Base-by-base conservation (phyloP, 2,329 filamentous ascomycete species). In the Colletotrichum sp. region DNA sequence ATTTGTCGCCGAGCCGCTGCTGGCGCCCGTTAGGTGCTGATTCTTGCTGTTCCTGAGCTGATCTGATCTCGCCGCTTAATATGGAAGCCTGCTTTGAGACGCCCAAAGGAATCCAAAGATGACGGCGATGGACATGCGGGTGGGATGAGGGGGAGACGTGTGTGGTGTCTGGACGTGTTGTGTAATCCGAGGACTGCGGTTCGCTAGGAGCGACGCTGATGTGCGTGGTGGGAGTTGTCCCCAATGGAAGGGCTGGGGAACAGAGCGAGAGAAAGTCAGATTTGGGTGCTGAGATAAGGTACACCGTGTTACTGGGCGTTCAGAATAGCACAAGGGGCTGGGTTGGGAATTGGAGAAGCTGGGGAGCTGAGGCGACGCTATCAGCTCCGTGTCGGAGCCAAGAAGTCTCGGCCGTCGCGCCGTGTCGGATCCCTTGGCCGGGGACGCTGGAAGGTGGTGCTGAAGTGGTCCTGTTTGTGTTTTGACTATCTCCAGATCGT, bases 381-480 rank as follows among this genome's bases (percentile, higher is more conserved):
- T 52, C 44, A 65, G 44, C 57, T 63, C 70, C 70, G 70, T 69
- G 70, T 76, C 70, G 74, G 65, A 73, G 74, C 71, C 65, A 76
- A 76, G 74, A 21, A 52, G 34, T 69, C 59, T 76, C 73, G 64
- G 65, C 70, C 73, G 64, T 59, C 64, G 63, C 30, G 71, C 70
- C 63, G 64, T 69, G 64, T 72, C 65, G 70, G 70, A 36, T 26
- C 73, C 70, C 70, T 69, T 55, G 64, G 72, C 62, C 69, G 62
- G 62, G 36, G 55, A 49, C 34, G 24, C 34, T 49, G 36, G 8
- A 15, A 55, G 18, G 28, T 44, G 55, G 55, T 70, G 68, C 32
- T 69, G 21, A 18, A 65, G 44, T 60, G 70, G 36, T 52, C 36
- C 32, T 34, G 26, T 62, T 44, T 60, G 26, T 72, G 55, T 55